Evolutionary conservation across 2,329 filamentous ascomycete genomes (phyloP), one percentile per base, ranked within the genome.

Genomic region (Macrophomina phaseolina): DNA sequence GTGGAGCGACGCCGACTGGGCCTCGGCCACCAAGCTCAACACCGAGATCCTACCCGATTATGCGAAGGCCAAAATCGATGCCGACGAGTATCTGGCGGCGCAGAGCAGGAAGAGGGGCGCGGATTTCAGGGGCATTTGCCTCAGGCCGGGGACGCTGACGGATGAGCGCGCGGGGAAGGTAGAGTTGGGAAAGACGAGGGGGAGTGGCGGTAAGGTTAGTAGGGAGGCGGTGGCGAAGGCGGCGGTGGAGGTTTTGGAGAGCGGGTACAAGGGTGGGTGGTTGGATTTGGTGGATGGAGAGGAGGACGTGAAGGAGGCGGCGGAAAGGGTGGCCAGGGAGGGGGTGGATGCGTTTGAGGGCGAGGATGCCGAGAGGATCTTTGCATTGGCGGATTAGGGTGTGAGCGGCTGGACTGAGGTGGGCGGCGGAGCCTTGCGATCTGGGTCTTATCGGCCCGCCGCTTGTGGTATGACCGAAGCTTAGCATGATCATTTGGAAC

Each of bases 11-110:
- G 77, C 78, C 3, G 80, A 84, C 65, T 84, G 81, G 81, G 77
- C 76, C 5, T 71, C 71, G 1, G 76, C 83, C 0, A 77, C 82
- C 62, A 78, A 83, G 68, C 76, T 81, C 42, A 85, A 85, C 70
- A 78, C 76, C n/a, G 79, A 83, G 34, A 73, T 82, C 0, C 75
- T 87, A 18, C 82, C 84, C 1, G 77, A 81, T 11, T 87, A 87
- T 71, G 82, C 79, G 69, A 78, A 82, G 49, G 85, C 85, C 18
- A 87, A 87, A 70, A 78, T 85, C 34, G 84, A 84, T 28, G 84
- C 85, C 1, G 85, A 87, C 68, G 84, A 87, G 74, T 84, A 84
- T 61, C 76, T 87, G 70, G 83, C 83, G 9, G 81, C 83, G 4
- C 71, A 83, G 42, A 72, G 72, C 18, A 77, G 74, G 40, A 71